Conservation (phyloP, 2,329 filamentous ascomycete species). For the Mycosphaerella sp. region DNA sequence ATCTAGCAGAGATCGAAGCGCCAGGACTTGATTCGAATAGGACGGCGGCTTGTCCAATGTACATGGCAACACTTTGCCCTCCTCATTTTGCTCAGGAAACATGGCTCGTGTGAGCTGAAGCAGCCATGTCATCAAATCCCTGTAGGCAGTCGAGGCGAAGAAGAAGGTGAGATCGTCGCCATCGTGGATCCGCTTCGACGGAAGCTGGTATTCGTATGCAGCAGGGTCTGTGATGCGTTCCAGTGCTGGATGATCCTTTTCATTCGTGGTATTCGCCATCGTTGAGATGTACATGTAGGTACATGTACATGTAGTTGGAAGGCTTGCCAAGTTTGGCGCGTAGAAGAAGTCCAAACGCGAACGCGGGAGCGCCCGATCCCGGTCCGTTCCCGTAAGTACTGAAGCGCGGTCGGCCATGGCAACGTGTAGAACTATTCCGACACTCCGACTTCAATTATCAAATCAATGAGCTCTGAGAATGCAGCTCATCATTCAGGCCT, state of each 20-base stretch:
- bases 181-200: constrained; percentile 77
- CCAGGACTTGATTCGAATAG: constrained; percentile 48
- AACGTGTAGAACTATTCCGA: too few relatives aligned
- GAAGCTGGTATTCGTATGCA: constrained; percentile 53
- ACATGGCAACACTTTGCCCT: constrained; percentile 27
- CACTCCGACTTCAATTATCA: too few relatives aligned
- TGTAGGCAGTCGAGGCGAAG: constrained; percentile 73
- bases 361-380: too few relatives aligned
- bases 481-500: too few relatives aligned
- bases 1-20: constrained; percentile 60
- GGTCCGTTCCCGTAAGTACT: too few relatives aligned
- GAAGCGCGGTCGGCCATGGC: too few relatives aligned
- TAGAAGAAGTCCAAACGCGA: too few relatives aligned
- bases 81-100: constrained; percentile 57
- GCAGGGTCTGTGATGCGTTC: constrained; percentile 10
- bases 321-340: neutral
- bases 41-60: constrained; percentile 48
- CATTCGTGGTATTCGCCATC: neutral
- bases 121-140: constrained; percentile 79
- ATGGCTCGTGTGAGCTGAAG: constrained; percentile 85
- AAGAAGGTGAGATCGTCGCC: constrained; percentile 75
- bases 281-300: neutral
- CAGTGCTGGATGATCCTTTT: neutral
- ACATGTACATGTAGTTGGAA: neutral
- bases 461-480: too few relatives aligned